phyloP scores from a whole-genome alignment of 2,329 filamentous ascomycete species.

The Claviceps maximensis region DNA sequence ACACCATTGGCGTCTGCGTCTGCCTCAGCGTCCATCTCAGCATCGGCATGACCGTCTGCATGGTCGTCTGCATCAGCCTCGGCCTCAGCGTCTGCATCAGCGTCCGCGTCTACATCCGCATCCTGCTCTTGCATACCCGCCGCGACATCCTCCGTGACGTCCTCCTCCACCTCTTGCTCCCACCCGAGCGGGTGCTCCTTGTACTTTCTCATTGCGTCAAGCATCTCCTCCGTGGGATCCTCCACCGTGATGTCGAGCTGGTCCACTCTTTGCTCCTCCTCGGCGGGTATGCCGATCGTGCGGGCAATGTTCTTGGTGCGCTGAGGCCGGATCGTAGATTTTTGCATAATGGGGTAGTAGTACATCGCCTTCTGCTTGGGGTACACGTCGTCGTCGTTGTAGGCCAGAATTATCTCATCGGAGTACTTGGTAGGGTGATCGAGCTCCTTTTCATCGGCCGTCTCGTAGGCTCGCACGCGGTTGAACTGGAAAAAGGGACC shows the following conservation, averaged over 20 bases:
- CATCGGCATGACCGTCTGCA: neutral
- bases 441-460: constrained; percentile 42
- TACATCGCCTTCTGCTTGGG: constrained; percentile 45
- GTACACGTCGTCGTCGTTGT: constrained; percentile 38
- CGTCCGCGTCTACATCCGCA: constrained; percentile 12
- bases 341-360: constrained; percentile 57
- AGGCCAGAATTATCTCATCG: constrained; percentile 48
- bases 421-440: constrained; percentile 47
- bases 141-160: constrained; percentile 16
- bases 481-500: constrained; percentile 46
- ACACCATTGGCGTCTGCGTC: constrained; percentile 7
- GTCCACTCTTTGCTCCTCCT: constrained; percentile 39
- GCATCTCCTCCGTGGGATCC: constrained; percentile 41
- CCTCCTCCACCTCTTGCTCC: constrained; percentile 26
- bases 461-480: constrained; percentile 52
- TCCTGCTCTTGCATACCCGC: constrained; percentile 9
- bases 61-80: constrained; percentile 6
- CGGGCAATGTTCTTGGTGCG: constrained; percentile 50
- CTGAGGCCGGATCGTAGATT: constrained; percentile 47
- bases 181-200: constrained; percentile 38
- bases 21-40: neutral
- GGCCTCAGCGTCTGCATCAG: constrained; percentile 11
- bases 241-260: constrained; percentile 41
- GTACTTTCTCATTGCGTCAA: constrained; percentile 37
- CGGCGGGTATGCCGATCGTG: constrained; percentile 29